These are phyloP conservation scores for Syncephalastrum contaminatum DNA, from an alignment of 371 early-diverging fungal species.

Conservation along the genomic window DNA sequence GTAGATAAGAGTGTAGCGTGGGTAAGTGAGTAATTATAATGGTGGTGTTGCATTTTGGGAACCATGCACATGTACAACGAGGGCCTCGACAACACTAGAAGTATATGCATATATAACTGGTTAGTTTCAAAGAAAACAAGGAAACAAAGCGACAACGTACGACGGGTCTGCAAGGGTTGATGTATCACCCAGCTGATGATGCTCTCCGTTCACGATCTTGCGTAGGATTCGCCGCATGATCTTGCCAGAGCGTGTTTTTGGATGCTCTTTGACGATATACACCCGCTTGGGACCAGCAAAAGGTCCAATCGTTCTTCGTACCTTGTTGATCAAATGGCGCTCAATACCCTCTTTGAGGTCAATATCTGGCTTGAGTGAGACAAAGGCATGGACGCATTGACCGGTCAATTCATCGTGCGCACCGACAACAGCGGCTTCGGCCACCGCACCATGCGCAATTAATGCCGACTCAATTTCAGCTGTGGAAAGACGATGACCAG, in stretches of 20 bases:
- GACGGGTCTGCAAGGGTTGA: slow-evolving; percentile 85
- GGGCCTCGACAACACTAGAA: slow-evolving; percentile 10
- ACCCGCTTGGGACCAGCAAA: slow-evolving; percentile 92
- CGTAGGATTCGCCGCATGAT: slow-evolving; percentile 94
- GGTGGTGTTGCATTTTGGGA: too few relatives aligned
- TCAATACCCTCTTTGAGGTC: slow-evolving; percentile 42
- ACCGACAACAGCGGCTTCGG: slow-evolving; percentile 96
- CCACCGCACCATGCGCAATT: slow-evolving; percentile 71
- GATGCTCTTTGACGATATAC: slow-evolving; percentile 83
- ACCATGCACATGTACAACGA: slow-evolving; percentile 16
- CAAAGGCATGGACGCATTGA: slow-evolving; percentile 76
- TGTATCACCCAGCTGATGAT: slow-evolving; percentile 85
- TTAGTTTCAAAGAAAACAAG: too few relatives aligned
- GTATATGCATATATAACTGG: neutral
- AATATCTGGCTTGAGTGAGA: slow-evolving; percentile 61
- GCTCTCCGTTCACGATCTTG: slow-evolving; percentile 87
- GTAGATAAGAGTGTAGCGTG: too few relatives aligned
- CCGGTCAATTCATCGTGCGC: slow-evolving; percentile 94
- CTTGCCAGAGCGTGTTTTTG: slow-evolving; percentile 98
- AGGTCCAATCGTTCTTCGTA: slow-evolving; percentile 90
- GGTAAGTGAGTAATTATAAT: too few relatives aligned
- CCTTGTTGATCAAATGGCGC: slow-evolving; percentile 70
- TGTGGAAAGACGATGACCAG: slow-evolving; percentile 96
- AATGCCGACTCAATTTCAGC: slow-evolving; percentile 95
- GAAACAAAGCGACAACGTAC: neutral